These are phyloP conservation scores for Leishmania arabica DNA, from an alignment of 208 protist species.

Conservation along the genomic window DNA sequence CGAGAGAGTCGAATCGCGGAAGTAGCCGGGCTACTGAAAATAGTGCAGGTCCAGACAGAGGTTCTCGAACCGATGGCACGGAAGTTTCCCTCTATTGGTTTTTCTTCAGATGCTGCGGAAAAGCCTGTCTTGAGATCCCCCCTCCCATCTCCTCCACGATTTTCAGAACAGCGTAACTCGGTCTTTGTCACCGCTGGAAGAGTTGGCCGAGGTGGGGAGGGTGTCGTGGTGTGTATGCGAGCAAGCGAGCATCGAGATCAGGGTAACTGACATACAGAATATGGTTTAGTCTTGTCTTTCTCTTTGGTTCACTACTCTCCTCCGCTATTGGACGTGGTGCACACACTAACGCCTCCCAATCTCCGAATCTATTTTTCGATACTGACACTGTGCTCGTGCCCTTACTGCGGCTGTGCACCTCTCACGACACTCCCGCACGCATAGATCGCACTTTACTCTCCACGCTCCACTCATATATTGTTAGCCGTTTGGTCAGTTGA, in stretches of 20 bases:
- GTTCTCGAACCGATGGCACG: background rate
- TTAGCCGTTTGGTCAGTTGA: background rate
- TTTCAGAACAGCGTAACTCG: background rate
- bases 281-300: background rate
- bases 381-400: background rate
- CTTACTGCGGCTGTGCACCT: background rate
- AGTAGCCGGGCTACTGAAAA: background rate
- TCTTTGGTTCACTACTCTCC: background rate
- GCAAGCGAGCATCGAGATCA: no score
- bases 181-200: background rate
- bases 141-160: background rate
- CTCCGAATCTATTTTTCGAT: background rate
- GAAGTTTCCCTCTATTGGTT: background rate
- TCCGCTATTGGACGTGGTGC: background rate
- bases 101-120: background rate
- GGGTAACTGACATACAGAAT: background rate
- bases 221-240: background rate
- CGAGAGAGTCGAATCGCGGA: background rate
- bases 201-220: background rate
- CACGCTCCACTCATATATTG: background rate
- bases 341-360: background rate
- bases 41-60: background rate
- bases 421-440: background rate
- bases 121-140: background rate
- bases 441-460: background rate